phyloP scores from a whole-genome alignment of 169 alveolate genomes.

The Eimeria sp. region DNA sequence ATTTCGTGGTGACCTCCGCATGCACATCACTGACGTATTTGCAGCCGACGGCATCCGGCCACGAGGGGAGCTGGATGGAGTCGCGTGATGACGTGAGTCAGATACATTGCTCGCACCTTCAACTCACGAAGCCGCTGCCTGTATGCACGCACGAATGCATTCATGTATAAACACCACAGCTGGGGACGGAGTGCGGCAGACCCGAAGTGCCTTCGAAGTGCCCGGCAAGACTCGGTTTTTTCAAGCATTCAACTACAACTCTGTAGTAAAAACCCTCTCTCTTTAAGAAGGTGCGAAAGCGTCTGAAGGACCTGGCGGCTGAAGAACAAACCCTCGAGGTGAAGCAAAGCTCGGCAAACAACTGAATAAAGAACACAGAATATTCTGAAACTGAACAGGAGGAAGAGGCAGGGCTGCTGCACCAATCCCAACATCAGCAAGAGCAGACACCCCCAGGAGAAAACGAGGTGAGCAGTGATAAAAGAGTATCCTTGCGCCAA shows the following conservation, averaged over 20 bases:
- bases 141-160: not conserved
- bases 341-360: not conserved
- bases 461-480: not conserved
- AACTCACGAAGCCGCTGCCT: not conserved
- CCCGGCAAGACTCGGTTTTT: constrained; percentile 7
- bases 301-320: constrained; percentile 15
- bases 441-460: not conserved
- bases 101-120: not conserved
- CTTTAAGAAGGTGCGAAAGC: constrained; percentile 14
- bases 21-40: not conserved
- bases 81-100: constrained; percentile 50
- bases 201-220: constrained; percentile 72
- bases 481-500: not conserved
- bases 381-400: constrained; percentile 21
- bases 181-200: constrained; percentile 45
- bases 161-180: not conserved
- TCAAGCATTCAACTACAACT: not conserved
- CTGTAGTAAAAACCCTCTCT: too few species aligned
- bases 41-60: not conserved
- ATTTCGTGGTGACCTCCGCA: not conserved
- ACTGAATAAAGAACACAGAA: not conserved
- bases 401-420: constrained; percentile 43
- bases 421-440: constrained; percentile 11
- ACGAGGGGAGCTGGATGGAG: constrained; percentile 35
- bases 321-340: constrained; percentile 68